These are phyloP conservation scores for Plasmodium chabaudi DNA, from an alignment of 169 alveolate genomes.

Conservation along the genomic window DNA sequence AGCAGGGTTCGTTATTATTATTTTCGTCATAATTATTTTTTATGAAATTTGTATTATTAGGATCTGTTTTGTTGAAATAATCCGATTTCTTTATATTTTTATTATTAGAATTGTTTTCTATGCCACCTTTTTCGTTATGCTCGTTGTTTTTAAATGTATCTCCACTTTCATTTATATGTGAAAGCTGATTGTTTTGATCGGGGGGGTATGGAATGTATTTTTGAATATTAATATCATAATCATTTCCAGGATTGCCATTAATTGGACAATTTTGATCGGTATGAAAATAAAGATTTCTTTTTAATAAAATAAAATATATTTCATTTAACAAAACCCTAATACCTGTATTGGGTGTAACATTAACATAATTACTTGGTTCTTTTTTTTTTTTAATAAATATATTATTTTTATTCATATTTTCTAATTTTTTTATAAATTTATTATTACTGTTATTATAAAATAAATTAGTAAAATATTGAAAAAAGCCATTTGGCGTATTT, in stretches of 20 bases:
- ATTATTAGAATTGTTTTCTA: neutral
- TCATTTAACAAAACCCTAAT: constrained; percentile 70
- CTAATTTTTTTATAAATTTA: constrained; percentile 66
- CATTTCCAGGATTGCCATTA: constrained; percentile 11
- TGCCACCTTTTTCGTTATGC: neutral
- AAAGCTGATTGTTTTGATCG: neutral
- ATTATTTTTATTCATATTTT: constrained; percentile 53
- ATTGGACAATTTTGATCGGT: constrained; percentile 29
- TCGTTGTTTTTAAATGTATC: neutral
- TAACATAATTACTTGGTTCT: constrained; percentile 65
- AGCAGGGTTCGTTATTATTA: neutral
- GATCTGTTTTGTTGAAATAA: neutral
- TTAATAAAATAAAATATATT: constrained; percentile 66
- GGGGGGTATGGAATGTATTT: constrained; percentile 29
- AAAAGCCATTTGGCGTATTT: constrained; percentile 60
- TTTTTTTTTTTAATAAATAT: constrained; percentile 31
- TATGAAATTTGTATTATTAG: neutral
- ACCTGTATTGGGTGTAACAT: constrained; percentile 74
- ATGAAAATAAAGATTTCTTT: constrained; percentile 71
- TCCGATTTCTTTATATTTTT: neutral
- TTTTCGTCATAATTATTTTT: neutral
- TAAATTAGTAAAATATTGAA: constrained; percentile 49
- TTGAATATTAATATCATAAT: constrained; percentile 52
- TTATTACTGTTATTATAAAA: constrained; percentile 42
- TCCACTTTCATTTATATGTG: neutral